Evolutionary conservation across 2,329 filamentous ascomycete species (phyloP), one percentile per base, ranked within the genome.

Genomic region (Penicillium griseofulvum): DNA sequence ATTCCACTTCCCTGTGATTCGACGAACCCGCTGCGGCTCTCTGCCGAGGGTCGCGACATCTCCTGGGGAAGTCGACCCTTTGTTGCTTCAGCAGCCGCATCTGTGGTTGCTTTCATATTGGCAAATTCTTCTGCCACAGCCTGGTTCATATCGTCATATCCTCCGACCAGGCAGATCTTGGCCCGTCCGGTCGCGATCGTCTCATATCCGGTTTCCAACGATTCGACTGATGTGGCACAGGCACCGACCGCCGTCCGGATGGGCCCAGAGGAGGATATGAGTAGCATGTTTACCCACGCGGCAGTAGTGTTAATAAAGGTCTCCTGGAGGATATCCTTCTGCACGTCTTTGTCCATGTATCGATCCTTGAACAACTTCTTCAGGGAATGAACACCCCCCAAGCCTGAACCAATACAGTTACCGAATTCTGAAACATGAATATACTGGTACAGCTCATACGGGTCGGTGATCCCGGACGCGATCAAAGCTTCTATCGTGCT

Each of bases 301-400:
- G 90, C 87, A 92, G 97, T 97, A 52, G 93, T 97, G 82, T 99
- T 99, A 84, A 97, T 97, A 81, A 97, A 97, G 11, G 94, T 97
- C 77, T 99, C 93, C 72, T 97, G 94, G 6, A 99, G 84, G 72
- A 99, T 96, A 70, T 99, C 93, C 77, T 97, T 97, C 77, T 99
- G 94, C 42, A 97, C 85, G 56, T 92, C 92, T 79, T 91, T 92
- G 78, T 97, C 93, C 61, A 96, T 83, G 84, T 87, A 97, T 53
- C 93, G 88, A 75, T 96, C 92, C 75, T 91, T 93, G 82, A 97
- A 96, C 91, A 97, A 97, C 66, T 90, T 91, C 67, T 90, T 87
- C 60, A 97, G 84, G 66, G 92, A 91, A 66, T 84, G 85, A 59
- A 90, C 87, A 76, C 93, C 93, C 82, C 93, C 93, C 80, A 97